These are phyloP conservation scores for Saussurea involucrata DNA, from an alignment of 129 eudicot genomes.

Conservation along the genomic window DNA sequence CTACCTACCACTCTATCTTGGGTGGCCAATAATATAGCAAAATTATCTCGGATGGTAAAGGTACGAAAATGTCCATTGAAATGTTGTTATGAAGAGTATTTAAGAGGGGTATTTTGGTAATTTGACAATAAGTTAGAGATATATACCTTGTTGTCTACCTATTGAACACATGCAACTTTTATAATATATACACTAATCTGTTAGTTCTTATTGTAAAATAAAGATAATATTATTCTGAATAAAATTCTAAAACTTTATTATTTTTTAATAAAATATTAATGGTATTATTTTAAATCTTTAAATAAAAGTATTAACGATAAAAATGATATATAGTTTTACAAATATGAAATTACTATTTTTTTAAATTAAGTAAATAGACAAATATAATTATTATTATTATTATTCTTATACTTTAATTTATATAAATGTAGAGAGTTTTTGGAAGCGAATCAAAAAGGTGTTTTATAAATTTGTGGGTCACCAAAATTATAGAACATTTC, in stretches of 20 bases:
- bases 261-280: too few relatives aligned
- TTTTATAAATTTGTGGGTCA: too few relatives aligned
- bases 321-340: neutral
- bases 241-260: too few relatives aligned
- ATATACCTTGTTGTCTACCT: slow-evolving; percentile 22
- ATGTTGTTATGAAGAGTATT: neutral
- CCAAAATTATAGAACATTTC: too few relatives aligned
- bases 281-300: neutral
- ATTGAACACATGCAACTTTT: slow-evolving; percentile 14
- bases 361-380: neutral
- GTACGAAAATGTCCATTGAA: slow-evolving; percentile 19
- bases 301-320: neutral
- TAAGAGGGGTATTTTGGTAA: slow-evolving; percentile 13
- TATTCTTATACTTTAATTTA: too few relatives aligned
- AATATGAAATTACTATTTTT: neutral
- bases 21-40: slow-evolving; percentile 17
- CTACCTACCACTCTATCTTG: slow-evolving; percentile 24
- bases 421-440: too few relatives aligned
- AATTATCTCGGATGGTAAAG: slow-evolving; percentile 2
- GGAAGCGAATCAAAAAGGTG: too few relatives aligned
- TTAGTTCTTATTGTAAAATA: neutral
- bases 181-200: neutral
- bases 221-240: neutral
- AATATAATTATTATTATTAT: too few relatives aligned
- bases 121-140: slow-evolving; percentile 1